Conservation (phyloP, 1,284 basidiomycete genomes). For the Moniliella sp. region DNA sequence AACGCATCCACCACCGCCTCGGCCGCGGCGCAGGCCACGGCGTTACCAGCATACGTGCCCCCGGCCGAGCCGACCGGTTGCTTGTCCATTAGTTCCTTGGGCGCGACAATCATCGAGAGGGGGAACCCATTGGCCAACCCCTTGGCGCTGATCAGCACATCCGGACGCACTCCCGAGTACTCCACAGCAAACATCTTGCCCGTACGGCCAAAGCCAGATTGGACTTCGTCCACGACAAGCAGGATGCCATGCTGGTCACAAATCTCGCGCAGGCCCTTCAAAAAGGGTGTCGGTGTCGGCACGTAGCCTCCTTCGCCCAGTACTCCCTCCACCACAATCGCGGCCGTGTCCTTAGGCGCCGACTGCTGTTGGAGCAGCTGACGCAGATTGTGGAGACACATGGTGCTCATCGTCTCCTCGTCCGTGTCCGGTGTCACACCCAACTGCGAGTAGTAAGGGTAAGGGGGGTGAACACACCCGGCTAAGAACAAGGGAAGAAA, state of each 20-base stretch:
- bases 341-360: slow-evolving; percentile 63
- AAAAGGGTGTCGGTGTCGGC: slow-evolving; percentile 57
- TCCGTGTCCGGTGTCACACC: slow-evolving; percentile 47
- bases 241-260: slow-evolving; percentile 66
- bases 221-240: slow-evolving; percentile 38
- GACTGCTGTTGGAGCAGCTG: slow-evolving; percentile 54
- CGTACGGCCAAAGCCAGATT: slow-evolving; percentile 69
- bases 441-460: slow-evolving; percentile 80
- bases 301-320: slow-evolving; percentile 84
- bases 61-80: slow-evolving; percentile 62
- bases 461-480: slow-evolving; percentile 56
- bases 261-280: slow-evolving; percentile 55
- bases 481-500: too few relatives aligned
- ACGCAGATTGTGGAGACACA: slow-evolving; percentile 60
- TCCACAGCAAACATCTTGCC: slow-evolving; percentile 65
- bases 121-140: slow-evolving; percentile 87
- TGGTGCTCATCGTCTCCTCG: slow-evolving; percentile 46
- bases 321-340: slow-evolving; percentile 76
- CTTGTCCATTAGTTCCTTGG: slow-evolving; percentile 59
- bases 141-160: slow-evolving; percentile 76
- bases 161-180: slow-evolving; percentile 50
- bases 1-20: slow-evolving; percentile 18
- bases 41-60: slow-evolving; percentile 28
- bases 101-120: slow-evolving; percentile 59
- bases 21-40: slow-evolving; percentile 23